Evolutionary conservation across 768 basidiomycete species (phyloP), one percentile per base, ranked within the genome.

Genomic region (Melanogaster broomeanus): DNA sequence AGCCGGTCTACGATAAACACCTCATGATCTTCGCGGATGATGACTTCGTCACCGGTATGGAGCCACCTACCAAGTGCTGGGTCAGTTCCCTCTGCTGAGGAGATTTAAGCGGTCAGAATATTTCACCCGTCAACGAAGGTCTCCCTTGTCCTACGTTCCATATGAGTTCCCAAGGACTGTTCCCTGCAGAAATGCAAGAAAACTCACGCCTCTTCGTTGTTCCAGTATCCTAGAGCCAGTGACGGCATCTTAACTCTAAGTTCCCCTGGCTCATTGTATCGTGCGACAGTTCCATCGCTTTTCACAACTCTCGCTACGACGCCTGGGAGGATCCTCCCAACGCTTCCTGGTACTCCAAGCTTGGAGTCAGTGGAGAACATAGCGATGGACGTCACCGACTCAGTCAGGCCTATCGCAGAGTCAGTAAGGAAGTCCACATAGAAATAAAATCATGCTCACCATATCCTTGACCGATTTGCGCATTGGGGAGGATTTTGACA

Each of bases 61-160:
- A 88, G 72, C 86, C 85, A 89, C 33, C 85, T 85, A 34, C 7
- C 16, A 16, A 43, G 16, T 15, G 11, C 11, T 18, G n/a, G 50
- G 39, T 60, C 4, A 51, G 37, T 25, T n/a, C 19, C 8, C 31
- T 25, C 28, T 11, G 34, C 27, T 12, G 22, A 3, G 28, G 15
- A 48, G 7, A 28, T 3, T 16, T 39, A 19, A 15, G 37, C 25
- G n/a, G n/a, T 12, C 4, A 13, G 2, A 38, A 25, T 11, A 21
- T 59, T 73, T 54, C 53, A 85, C 82, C 87, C 87, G 53, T 87
- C 75, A 12, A 82, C 55, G 61, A 88, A 90, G 0, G 83, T 85
- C 53, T 88, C 85, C 49, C 73, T 78, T 5, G 87, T 88, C 33
- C 87, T 88, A 49, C 8, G 6, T 13, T 12, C 15, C 35, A 4